These are phyloP conservation scores for Solanum hybrid DNA, from an alignment of 305 asterid species.

Conservation along the genomic window DNA sequence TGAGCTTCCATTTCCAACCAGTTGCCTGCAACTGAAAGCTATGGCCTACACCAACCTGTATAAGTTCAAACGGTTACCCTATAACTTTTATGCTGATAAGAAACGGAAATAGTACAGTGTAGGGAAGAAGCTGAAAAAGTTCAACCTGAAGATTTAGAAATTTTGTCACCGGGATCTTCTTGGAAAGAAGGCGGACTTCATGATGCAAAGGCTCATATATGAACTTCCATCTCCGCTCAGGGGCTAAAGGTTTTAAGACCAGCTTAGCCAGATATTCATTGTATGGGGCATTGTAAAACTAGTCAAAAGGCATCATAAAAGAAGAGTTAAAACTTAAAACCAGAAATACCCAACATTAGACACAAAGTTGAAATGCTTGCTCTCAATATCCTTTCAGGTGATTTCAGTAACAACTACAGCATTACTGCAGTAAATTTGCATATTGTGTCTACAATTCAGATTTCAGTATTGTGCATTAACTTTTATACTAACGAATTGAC, in stretches of 20 bases:
- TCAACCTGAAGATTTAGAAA: conserved; percentile 87
- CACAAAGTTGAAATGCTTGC: background rate
- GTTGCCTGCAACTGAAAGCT: conserved; percentile 78
- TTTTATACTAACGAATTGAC: background rate
- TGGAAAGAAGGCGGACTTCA: conserved; percentile 85
- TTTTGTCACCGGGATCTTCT: conserved; percentile 77
- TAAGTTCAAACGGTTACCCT: background rate
- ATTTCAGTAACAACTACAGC: background rate
- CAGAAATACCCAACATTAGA: background rate
- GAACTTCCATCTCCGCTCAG: conserved; percentile 73
- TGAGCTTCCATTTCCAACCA: conserved; percentile 97
- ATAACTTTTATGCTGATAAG: background rate
- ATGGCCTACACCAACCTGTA: conserved; percentile 92
- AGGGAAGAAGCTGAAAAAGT: background rate
- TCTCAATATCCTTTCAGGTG: background rate
- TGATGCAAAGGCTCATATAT: conserved; percentile 77
- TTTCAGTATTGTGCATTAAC: background rate
- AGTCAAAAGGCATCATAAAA: conserved; percentile 12
- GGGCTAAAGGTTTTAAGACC: conserved; percentile 62
- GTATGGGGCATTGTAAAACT: conserved; percentile 77
- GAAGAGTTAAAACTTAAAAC: background rate
- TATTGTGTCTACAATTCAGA: background rate
- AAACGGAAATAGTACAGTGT: background rate
- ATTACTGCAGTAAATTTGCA: background rate
- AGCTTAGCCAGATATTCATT: conserved; percentile 72